Conservation (phyloP, 768 basidiomycete genomes). For the Lactarius psammicola region DNA sequence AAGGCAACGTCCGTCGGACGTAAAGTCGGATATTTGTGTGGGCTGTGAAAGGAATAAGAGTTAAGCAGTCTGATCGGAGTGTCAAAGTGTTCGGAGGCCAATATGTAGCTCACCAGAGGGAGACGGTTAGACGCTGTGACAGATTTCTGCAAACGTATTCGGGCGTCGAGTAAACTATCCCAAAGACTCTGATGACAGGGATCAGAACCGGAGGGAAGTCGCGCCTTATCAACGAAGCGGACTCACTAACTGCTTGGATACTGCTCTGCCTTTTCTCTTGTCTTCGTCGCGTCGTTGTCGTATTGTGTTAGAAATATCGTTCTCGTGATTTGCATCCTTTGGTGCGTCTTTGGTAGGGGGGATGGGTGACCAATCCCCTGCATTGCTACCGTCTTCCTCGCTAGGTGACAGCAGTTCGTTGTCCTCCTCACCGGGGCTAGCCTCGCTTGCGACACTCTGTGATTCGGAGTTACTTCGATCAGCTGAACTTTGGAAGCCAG, state of each 20-base stretch:
- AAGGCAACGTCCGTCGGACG: constrained; percentile 40
- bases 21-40: constrained; percentile 35
- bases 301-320: constrained; percentile 53
- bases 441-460: constrained; percentile 12
- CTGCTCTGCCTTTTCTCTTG: constrained; percentile 77
- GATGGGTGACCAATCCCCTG: constrained; percentile 21
- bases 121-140: constrained; percentile 62
- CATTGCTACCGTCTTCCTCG: constrained; percentile 31
- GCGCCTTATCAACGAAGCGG: neutral
- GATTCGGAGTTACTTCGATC: constrained; percentile 31
- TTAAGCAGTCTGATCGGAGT: constrained; percentile 30
- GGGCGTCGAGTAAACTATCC: constrained; percentile 85
- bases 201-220: neutral
- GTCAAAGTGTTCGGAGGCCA: constrained; percentile 9
- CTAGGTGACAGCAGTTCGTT: constrained; percentile 29
- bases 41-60: constrained; percentile 37
- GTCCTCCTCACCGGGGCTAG: constrained; percentile 19
- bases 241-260: constrained; percentile 79
- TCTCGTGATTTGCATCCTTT: constrained; percentile 31
- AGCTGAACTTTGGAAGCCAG: constrained; percentile 33
- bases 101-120: constrained; percentile 49
- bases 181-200: constrained; percentile 59
- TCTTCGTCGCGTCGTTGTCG: constrained; percentile 65
- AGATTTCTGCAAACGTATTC: constrained; percentile 89
- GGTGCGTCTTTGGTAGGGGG: constrained; percentile 1